phyloP scores from a whole-genome alignment of 1,284 basidiomycete species.

The Cryptococcus sp. region DNA sequence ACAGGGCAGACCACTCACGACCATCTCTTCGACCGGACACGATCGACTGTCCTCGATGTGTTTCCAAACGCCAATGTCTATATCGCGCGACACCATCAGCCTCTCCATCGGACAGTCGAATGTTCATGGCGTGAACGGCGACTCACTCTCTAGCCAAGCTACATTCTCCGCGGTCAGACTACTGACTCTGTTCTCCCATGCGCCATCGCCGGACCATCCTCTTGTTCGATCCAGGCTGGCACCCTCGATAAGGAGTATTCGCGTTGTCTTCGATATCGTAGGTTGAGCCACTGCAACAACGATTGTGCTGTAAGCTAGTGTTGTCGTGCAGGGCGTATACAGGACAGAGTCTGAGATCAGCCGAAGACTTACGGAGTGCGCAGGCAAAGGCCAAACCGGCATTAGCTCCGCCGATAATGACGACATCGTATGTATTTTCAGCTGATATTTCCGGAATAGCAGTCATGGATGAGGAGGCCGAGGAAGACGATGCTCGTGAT shows the following conservation, averaged over 20 bases:
- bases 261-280: slow-evolving; percentile 58
- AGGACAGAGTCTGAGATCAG: neutral
- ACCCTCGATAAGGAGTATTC: slow-evolving; percentile 76
- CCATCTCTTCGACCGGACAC: slow-evolving; percentile 76
- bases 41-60: slow-evolving; percentile 73
- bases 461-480: neutral
- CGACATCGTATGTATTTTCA: slow-evolving; percentile 66
- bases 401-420: slow-evolving; percentile 93
- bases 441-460: slow-evolving; percentile 23
- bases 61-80: slow-evolving; percentile 81
- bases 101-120: neutral
- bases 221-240: slow-evolving; percentile 69
- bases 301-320: neutral
- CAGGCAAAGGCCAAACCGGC: slow-evolving; percentile 86
- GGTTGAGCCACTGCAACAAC: slow-evolving; percentile 60
- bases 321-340: too few species aligned
- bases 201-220: slow-evolving; percentile 64
- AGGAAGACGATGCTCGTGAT: neutral
- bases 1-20: slow-evolving; percentile 58
- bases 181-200: slow-evolving; percentile 84
- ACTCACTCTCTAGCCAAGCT: slow-evolving; percentile 70
- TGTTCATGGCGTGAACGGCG: neutral
- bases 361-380: slow-evolving; percentile 67
- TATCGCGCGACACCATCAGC: neutral
- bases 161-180: slow-evolving; percentile 85